Conservation (phyloP, 257 asterid species). For the Osmanthus fragrans region DNA sequence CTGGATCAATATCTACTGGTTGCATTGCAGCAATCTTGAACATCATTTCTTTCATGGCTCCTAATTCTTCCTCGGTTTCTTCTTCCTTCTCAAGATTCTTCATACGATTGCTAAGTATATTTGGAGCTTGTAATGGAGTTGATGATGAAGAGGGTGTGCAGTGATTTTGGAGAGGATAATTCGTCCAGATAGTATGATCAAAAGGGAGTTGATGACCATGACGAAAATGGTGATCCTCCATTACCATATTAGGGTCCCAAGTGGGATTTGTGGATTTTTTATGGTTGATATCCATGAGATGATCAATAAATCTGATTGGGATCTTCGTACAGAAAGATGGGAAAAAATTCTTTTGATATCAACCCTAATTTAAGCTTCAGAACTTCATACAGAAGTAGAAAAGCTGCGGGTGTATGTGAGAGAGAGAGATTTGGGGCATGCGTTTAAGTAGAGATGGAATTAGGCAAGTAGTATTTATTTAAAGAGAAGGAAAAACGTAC, state of each 20-base stretch:
- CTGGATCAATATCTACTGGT: constrained; percentile 85
- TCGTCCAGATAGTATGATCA: constrained; percentile 45
- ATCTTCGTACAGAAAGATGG: background rate
- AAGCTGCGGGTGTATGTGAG: background rate
- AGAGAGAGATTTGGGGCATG: background rate
- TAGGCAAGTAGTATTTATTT: constrained; percentile 8
- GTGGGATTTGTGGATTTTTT: constrained; percentile 31
- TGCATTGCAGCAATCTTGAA: constrained; percentile 95
- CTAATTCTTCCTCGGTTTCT: constrained; percentile 59
- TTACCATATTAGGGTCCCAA: constrained; percentile 39
- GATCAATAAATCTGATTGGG: background rate
- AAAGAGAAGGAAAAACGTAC: constrained; percentile 22
- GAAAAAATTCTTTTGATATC: background rate
- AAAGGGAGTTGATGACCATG: constrained; percentile 25
- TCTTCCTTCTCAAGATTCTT: background rate
- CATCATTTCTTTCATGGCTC: constrained; percentile 90
- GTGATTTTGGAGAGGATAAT: constrained; percentile 26
- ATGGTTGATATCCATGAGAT: constrained; percentile 46
- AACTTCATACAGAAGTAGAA: background rate
- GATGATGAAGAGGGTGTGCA: constrained; percentile 23
- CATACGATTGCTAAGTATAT: background rate
- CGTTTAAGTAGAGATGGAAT: constrained; percentile 7
- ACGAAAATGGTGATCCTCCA: constrained; percentile 28
- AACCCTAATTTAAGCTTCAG: background rate
- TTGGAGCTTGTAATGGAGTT: constrained; percentile 14